Conservation (phyloP, 2,329 filamentous ascomycete genomes). For the Colletotrichum sp. region DNA sequence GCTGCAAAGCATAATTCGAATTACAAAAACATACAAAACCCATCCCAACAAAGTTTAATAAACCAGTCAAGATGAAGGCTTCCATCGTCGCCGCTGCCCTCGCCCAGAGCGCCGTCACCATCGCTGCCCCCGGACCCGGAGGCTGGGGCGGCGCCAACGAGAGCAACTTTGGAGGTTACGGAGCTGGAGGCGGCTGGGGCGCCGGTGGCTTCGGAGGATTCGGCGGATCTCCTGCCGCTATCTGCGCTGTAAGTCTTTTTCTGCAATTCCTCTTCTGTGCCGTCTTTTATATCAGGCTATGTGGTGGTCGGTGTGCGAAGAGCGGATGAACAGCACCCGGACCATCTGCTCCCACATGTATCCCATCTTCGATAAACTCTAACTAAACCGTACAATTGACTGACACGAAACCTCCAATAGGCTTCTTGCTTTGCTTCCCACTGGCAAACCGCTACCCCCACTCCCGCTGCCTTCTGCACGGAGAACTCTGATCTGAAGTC, state of each 20-base stretch:
- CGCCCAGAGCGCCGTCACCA: conserved; percentile 5
- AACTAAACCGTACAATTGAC: background rate
- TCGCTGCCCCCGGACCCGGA: conserved; percentile 9
- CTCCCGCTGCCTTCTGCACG: conserved; percentile 26
- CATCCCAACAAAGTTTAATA: accelerated
- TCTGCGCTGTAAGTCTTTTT: conserved; percentile 7
- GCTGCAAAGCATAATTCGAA: background rate
- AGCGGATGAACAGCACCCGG: background rate
- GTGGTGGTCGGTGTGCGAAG: background rate
- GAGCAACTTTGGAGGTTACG: conserved; percentile 12
- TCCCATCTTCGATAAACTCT: background rate
- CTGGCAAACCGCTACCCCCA: conserved; percentile 26
- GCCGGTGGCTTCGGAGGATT: conserved; percentile 10
- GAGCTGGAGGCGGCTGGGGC: background rate
- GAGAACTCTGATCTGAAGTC: conserved; percentile 14
- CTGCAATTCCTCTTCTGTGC: background rate
- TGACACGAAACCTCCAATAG: conserved; percentile 1
- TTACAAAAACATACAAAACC: background rate
- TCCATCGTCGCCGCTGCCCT: conserved; percentile 11
- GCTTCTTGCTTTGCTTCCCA: conserved; percentile 28
- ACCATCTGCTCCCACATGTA: background rate
- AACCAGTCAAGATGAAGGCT: conserved; percentile 15
- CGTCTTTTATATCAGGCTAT: background rate
- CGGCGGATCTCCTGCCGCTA: background rate
- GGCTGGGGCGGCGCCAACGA: background rate